Evolutionary conservation across 805 yeast genomes (phyloP).

Genomic region (Jamesozyma spencerorum): DNA sequence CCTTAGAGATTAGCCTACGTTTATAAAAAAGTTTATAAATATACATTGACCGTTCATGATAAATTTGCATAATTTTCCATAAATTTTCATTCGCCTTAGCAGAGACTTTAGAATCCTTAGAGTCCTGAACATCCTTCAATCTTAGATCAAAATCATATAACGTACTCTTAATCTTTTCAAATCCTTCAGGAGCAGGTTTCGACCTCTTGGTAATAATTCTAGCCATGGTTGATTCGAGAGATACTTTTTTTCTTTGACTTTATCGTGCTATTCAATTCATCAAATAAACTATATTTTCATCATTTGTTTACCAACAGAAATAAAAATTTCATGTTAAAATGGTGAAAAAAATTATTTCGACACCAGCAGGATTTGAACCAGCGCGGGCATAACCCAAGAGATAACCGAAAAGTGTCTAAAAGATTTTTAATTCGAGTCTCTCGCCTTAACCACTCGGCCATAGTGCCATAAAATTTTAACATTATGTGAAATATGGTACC

Average conservation of each 20-base stretch:
- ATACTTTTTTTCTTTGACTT: background rate
- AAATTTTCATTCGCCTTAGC: slow-evolving; percentile 46
- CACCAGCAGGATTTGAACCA: slow-evolving; percentile 74
- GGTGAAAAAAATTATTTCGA: slow-evolving; percentile 35
- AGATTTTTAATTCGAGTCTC: slow-evolving; percentile 44
- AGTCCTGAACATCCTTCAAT: slow-evolving; percentile 44
- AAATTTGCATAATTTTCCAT: slow-evolving; percentile 64
- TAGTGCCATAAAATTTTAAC: slow-evolving; percentile 32
- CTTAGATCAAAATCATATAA: slow-evolving; percentile 48
- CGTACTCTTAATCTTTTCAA: slow-evolving; percentile 57
- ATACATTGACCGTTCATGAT: slow-evolving; percentile 69
- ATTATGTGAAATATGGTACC: too few relatives aligned
- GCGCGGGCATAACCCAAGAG: slow-evolving; percentile 74
- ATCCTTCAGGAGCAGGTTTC: slow-evolving; percentile 66
- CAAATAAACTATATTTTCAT: background rate
- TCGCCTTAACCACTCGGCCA: slow-evolving; percentile 77
- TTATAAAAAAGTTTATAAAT: slow-evolving; percentile 66
- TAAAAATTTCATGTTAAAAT: too few relatives aligned
- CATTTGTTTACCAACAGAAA: background rate
- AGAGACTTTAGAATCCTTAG: slow-evolving; percentile 33
- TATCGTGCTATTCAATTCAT: background rate
- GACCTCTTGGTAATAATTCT: slow-evolving; percentile 16
- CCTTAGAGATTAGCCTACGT: slow-evolving; percentile 54
- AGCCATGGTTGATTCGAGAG: slow-evolving; percentile 12
- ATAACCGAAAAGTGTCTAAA: slow-evolving; percentile 23